These are phyloP conservation scores for Picea sitchensis DNA, from an alignment of 75 land plant species.

Conservation along the genomic window DNA sequence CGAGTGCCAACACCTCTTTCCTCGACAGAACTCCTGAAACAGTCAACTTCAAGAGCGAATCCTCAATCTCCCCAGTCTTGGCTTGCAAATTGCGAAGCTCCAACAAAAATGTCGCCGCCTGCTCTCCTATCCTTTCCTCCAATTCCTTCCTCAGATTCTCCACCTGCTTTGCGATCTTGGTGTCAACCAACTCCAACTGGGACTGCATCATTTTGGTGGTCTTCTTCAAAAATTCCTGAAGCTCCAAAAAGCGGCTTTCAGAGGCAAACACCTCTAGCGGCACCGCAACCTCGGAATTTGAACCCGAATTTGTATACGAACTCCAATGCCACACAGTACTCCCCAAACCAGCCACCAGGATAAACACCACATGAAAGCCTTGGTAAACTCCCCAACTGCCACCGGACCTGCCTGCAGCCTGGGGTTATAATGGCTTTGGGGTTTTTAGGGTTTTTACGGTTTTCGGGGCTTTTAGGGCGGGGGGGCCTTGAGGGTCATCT, in stretches of 20 bases:
- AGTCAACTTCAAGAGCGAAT: slow-evolving; percentile 31
- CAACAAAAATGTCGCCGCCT: slow-evolving; percentile 22
- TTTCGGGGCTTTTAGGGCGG: not conserved
- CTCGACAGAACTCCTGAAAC: slow-evolving; percentile 37
- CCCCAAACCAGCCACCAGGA: slow-evolving; percentile 28
- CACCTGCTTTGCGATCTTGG: slow-evolving; percentile 62
- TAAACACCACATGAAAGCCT: slow-evolving; percentile 18
- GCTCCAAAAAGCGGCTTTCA: slow-evolving; percentile 57
- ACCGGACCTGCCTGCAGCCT: not conserved
- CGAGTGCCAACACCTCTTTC: slow-evolving; percentile 52
- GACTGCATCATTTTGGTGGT: slow-evolving; percentile 79
- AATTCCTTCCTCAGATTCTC: slow-evolving; percentile 57
- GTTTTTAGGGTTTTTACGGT: not conserved
- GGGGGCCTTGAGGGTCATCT: not conserved
- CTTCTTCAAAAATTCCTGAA: slow-evolving; percentile 62
- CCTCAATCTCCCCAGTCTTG: slow-evolving; percentile 37
- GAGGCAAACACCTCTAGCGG: slow-evolving; percentile 15
- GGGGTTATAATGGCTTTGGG: not conserved
- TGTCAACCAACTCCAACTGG: slow-evolving; percentile 79
- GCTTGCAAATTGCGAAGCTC: slow-evolving; percentile 45
- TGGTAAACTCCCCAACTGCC: not conserved
- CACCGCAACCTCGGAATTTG: not conserved
- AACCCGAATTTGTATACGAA: not conserved
- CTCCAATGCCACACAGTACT: slow-evolving; percentile 31
- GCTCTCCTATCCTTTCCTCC: slow-evolving; percentile 47